Evolutionary conservation across 2,329 filamentous ascomycete genomes (phyloP), one percentile per base, ranked within the genome.

Genomic region (Ilyonectria robusta): DNA sequence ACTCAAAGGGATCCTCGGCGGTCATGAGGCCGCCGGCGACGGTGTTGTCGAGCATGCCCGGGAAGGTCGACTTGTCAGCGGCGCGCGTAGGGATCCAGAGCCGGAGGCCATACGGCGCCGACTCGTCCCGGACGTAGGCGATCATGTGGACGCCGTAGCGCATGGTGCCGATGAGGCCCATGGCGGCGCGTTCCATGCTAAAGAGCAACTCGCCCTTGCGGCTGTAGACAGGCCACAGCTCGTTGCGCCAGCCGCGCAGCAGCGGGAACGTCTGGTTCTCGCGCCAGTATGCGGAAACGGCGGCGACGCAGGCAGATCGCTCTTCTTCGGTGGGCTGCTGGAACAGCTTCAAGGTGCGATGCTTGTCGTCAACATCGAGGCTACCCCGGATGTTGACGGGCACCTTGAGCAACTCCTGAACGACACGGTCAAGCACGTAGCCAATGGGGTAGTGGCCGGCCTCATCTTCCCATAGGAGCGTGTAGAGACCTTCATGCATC

Each of bases 21-120:
- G 93, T 93, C 78, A 92, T 91, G 72, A 98, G 91, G 0, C 82
- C 88, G n/a, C 88, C 88, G 0, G 95, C 96, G 7, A 97, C 96
- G 1, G 94, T 94, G 80, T 98, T 99, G 81, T 99, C 96, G 71
- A 99, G 85, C 88, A 98, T 95, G n/a, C 92, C 88, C 0, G 92
- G 92, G 77, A 95, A 99, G 0, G 94, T 98, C 72, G 93, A 89
- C 84, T 98, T 99, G 65, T 85, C 88, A 57, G 84, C 85, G 13
- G 94, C 89, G 10, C 96, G 87, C 51, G 91, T 88, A 4, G 96
- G 93, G 2, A 97, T 89, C 95, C 96, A 98, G 46, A 99, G 85
- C 76, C 90, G 91, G 50, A 97, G 81, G 19, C 91, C 91, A 59
- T 86, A 80, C 44, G 79, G 80, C 6, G 78, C 77, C 17, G 72